Evolutionary conservation across 345 rosid genomes (phyloP).

Genomic region (Populus ilicifolia): DNA sequence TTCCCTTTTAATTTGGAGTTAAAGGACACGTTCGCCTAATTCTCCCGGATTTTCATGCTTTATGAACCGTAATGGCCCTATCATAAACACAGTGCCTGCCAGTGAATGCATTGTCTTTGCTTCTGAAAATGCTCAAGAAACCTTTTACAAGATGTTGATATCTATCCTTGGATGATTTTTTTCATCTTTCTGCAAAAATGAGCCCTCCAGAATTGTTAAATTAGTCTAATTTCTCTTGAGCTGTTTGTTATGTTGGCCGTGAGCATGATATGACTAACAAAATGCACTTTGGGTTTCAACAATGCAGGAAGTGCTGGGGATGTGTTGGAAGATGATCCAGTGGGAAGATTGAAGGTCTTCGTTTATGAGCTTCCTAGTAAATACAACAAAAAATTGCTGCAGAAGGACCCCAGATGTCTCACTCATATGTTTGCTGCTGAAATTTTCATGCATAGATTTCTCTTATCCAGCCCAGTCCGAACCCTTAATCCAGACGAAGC

Average conservation of each 20-base stretch:
- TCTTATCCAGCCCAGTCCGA: slow-evolving; percentile 82
- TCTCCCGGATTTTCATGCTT: background rate
- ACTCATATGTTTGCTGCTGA: slow-evolving; percentile 97
- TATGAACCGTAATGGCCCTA: background rate
- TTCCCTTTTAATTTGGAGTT: background rate
- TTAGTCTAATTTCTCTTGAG: background rate
- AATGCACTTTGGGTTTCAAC: slow-evolving; percentile 8
- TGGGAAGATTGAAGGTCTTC: slow-evolving; percentile 82
- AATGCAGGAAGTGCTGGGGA: slow-evolving; percentile 92
- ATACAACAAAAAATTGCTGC: slow-evolving; percentile 85
- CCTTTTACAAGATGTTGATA: background rate
- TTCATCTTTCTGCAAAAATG: background rate
- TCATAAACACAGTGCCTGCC: background rate
- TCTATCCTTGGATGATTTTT: no score
- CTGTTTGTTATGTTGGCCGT: background rate
- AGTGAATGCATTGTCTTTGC: background rate
- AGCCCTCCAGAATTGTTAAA: background rate
- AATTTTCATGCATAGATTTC: slow-evolving; percentile 87
- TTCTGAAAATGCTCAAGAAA: background rate
- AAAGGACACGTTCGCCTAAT: background rate
- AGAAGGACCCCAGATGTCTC: slow-evolving; percentile 92
- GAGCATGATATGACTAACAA: background rate
- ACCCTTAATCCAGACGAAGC: slow-evolving; percentile 86
- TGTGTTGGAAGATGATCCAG: slow-evolving; percentile 91
- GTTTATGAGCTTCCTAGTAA: slow-evolving; percentile 93